Evolutionary conservation across 2,329 filamentous ascomycete species (phyloP), one percentile per base, ranked within the genome.

Genomic region (Talaromyces verruculosus): DNA sequence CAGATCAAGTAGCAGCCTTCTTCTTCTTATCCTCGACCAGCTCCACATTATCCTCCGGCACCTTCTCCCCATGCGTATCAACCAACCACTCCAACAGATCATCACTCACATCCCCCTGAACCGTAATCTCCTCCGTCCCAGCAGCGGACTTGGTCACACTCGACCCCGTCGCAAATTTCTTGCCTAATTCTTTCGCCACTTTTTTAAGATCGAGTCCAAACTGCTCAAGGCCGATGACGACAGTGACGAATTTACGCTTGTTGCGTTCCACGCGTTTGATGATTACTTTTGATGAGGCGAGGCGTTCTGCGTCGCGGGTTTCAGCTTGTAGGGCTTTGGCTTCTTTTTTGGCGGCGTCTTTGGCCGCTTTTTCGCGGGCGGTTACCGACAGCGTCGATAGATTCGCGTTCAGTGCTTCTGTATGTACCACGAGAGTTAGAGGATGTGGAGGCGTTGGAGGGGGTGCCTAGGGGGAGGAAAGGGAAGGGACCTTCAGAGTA

Each of bases 191-290:
- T 84, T 98, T 98, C 66, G 93, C 89, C 7, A 96, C 84, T 83
- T 97, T 98, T 81, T 99, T 99, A 74, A 97, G 85, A 65, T 98
- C 94, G 49, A 98, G 79, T 0, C 92, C 92, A 74, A 97, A 96
- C 0, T 90, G 88, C 78, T 99, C 95, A 22, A 99, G 84, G 0
- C 95, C 95, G 6, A 88, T 88, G n/a, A 99, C 89, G 17, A 93
- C 90, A 0, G 95, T 99, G 64, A 99, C 93, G 77, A 89, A 96
- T 83, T 99, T 99, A 75, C 95, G 88, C 85, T 99, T 99, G 81
- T 97, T 98, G 69, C 95, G 89, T 84, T 98, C 95, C 72, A 99
- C 95, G 30, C 95, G 91, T 86, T 97, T 97, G 82, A 99, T 97
- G 65, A 88, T 89, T 63, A 99, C 83, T 75, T 93, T 90, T 70